Evolutionary conservation across 1,284 basidiomycete genomes (phyloP), one percentile per base, ranked within the genome.

Genomic region (Papiliotrema laurentii): DNA sequence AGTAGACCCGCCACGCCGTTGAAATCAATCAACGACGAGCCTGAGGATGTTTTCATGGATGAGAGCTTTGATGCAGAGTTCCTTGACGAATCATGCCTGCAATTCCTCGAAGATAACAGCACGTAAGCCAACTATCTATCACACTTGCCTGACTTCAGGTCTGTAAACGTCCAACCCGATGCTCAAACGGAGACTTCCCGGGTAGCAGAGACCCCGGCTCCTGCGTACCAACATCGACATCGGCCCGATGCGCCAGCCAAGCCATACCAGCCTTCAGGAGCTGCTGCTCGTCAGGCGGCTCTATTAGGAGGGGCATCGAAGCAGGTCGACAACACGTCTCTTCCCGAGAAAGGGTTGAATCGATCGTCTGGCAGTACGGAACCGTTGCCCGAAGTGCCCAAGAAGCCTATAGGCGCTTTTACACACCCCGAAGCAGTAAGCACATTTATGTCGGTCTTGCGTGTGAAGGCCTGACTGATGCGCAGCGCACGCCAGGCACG

Each of bases 161-260:
- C 18, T 22, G 28, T 43, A 27, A 4, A 43, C 44, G 18, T 25
- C 34, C n/a, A 31, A 26, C 21, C 19, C n/a, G 3, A 25, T 4
- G 5, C 39, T 18, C 24, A 25, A 33, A 18, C 31, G 18, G 27
- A 14, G 26, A 5, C 26, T 10, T 2, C 18, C n/a, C 25, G 38
- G 30, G n/a, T 19, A 43, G 16, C 26, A 30, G n/a, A 28, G 5
- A 16, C 43, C 3, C 45, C 42, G 39, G 50, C 38, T 21, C 59
- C 60, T 2, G 50, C 51, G 1, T 71, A 71, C 47, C 61, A 64
- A 31, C 67, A 71, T 50, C 66, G 69, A 7, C 62, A 67, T 35
- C 64, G 69, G 5, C 69, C 67, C 0, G 68, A 67, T 41, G 26
- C 21, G 13, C 49, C 2, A 45, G 25, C 25, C 36, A 19, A 19